These are phyloP conservation scores for Pyrenochaeta sp. DNA, from an alignment of 2,329 filamentous ascomycete species.

Conservation along the genomic window DNA sequence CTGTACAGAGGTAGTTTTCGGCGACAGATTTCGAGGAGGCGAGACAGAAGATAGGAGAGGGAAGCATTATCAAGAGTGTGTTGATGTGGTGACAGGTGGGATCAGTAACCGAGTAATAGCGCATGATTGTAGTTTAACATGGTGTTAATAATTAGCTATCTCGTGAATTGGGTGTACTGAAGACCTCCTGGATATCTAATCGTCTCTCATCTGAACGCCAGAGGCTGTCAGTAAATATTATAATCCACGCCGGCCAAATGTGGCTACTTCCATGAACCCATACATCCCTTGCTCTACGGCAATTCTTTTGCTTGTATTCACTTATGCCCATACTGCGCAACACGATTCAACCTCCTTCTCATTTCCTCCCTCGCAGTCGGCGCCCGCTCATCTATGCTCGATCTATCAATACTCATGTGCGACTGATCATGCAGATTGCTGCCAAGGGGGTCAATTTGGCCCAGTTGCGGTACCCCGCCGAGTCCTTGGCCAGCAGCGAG, in stretches of 20 bases:
- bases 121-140: neutral
- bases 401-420: conserved; percentile 9
- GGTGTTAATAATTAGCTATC: neutral
- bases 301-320: neutral
- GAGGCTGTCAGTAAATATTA: neutral
- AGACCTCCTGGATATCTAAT: neutral
- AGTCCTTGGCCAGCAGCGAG: conserved; percentile 31
- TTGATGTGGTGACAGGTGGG: conserved; percentile 13
- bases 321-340: conserved; percentile 17
- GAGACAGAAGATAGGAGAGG: conserved; percentile 23
- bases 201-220: neutral
- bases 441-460: conserved; percentile 15
- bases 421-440: conserved; percentile 9
- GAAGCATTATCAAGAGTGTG: conserved; percentile 20
- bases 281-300: neutral
- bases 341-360: conserved; percentile 29
- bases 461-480: conserved; percentile 15
- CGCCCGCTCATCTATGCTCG: conserved; percentile 16
- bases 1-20: conserved; percentile 21
- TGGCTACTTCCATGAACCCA: neutral
- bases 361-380: conserved; percentile 35
- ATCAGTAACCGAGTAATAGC: neutral
- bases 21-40: conserved; percentile 17
- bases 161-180: neutral
- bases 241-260: neutral